A percentile compares a stretch with the other conserved stretches of the same genome.
Evolutionary conservation across 257 asterid species (phyloP).

Genomic region (Galeopsis tetrahit): DNA sequence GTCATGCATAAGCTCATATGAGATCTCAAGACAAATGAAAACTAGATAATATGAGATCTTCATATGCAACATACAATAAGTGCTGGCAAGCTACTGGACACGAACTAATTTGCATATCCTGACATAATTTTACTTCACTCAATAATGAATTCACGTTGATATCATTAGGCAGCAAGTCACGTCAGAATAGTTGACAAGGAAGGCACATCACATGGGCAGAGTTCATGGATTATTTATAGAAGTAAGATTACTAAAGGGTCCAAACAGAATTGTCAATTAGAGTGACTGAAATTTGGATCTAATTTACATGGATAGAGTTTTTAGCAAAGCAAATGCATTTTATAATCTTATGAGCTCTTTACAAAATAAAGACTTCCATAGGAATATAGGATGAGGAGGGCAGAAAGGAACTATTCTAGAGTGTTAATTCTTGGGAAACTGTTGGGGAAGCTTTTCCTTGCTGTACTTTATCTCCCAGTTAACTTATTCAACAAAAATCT

Average conservation of each 20-base stretch:
- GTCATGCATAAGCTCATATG: not conserved
- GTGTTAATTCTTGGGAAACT: not conserved
- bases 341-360: not conserved
- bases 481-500: not conserved
- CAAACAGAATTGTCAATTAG: too few species aligned
- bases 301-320: not conserved
- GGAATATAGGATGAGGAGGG: not conserved
- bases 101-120: not conserved
- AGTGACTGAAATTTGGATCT: too few species aligned
- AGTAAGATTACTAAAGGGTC: too few species aligned
- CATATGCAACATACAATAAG: conserved; percentile 2
- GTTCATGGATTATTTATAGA: too few species aligned
- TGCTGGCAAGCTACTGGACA: not conserved
- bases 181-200: not conserved
- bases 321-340: not conserved
- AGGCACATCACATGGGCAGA: too few species aligned
- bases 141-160: not conserved
- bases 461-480: not conserved
- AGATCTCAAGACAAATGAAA: not conserved
- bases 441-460: not conserved
- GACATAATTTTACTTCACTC: not conserved
- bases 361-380: not conserved
- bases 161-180: conserved; percentile 3
- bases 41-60: not conserved
- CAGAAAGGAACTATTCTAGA: not conserved